These are phyloP conservation scores for Linnemannia zychae DNA, from an alignment of 192 early-diverging fungal species.

Conservation along the genomic window DNA sequence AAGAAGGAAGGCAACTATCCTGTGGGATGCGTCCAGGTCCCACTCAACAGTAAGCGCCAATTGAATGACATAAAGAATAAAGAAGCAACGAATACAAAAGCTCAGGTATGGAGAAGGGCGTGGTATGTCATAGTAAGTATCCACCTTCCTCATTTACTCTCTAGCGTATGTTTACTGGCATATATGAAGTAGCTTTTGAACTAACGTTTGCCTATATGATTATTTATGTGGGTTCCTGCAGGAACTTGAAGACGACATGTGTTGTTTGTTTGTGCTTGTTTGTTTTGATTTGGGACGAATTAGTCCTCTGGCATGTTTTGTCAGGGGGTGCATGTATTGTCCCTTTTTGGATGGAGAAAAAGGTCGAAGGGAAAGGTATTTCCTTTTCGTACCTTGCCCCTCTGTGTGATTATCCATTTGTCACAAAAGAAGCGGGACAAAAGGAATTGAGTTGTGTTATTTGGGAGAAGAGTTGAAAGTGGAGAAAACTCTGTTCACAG, in stretches of 20 bases:
- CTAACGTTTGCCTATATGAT: background rate
- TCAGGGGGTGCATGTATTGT: background rate
- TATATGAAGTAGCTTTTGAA: background rate
- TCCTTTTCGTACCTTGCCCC: background rate
- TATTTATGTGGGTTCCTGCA: background rate
- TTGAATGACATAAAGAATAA: background rate
- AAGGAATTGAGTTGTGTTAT: background rate
- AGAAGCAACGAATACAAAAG: background rate
- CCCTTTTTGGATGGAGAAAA: background rate
- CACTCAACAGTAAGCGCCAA: too few relatives aligned
- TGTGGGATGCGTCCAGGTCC: too few relatives aligned
- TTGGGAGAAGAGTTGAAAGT: background rate
- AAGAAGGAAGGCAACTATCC: too few relatives aligned
- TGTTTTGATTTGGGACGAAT: background rate
- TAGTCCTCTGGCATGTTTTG: background rate
- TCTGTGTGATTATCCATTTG: background rate
- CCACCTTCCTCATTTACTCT: background rate
- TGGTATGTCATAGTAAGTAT: background rate
- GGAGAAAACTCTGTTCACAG: background rate
- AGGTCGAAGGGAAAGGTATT: background rate
- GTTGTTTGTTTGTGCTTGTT: background rate
- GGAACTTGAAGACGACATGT: background rate
- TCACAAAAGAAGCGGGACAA: background rate
- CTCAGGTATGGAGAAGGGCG: background rate
- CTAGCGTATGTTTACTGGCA: background rate